Base-by-base conservation (phyloP, 441 rosid genomes). In the Aleurites moluccanus region DNA sequence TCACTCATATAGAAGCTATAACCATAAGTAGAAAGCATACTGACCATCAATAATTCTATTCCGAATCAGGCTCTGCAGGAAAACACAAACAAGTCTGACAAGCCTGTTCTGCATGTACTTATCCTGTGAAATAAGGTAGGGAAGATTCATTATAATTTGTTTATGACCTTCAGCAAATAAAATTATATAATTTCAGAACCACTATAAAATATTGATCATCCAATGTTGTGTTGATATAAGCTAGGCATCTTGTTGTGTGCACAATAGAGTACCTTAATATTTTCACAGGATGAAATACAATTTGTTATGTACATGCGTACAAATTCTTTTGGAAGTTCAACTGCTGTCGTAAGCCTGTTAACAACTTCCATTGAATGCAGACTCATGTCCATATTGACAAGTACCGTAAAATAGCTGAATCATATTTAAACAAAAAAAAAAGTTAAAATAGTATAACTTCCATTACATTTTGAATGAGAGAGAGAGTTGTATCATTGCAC, bases 31-130 rank as follows among this genome's bases (percentile, higher is more conserved):
- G 25, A 73, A 45, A 67, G 35, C 20, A 66, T 35, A 74, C 94
- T 69, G 67, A 96, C 97, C 98, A 77, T 96, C 95, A 60, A 96
- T 92, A 71, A 85, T 91, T 78, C 90, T 91, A 78, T 96, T 96
- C 35, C 97, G 90, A 77, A 96, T 96, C 81, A 93, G 82, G 82
- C 94, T 88, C 84, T 96, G 97, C 67, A 96, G 85, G 96, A 96
- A 96, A 73, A 92, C 98, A 75, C 99, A 96, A 62, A 96, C 98
- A 72, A 96, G 99, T 73, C 99, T 88, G 44, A 93, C 99, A 57
- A 96, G 98, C 83, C 98, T 89, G 87, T 90, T 93, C 90, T 96
- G 98, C 98, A 96, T 92, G 86, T 93, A 93, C 80, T 91, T 96
- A 79, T 96, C 99, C 96, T 96, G 95, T 73, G 85, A 84, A 84